Evolutionary conservation across 495 filamentous ascomycete species (phyloP).

Genomic region (Cryomyces minteri): DNA sequence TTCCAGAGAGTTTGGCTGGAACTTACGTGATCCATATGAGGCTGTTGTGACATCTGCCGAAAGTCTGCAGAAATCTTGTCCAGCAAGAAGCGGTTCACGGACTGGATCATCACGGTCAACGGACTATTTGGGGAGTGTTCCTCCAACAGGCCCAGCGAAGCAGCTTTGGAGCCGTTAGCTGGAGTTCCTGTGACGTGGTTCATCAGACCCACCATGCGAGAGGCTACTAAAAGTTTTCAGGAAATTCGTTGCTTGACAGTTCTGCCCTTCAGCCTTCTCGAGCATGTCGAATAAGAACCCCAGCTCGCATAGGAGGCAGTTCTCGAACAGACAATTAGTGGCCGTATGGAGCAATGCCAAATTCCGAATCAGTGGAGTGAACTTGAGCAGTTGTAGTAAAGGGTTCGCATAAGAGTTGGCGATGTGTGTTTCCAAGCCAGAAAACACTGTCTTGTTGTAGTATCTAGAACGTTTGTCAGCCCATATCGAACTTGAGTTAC

Average conservation of each 20-base stretch:
- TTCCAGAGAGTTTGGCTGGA: not conserved
- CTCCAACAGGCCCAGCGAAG: constrained; percentile 57
- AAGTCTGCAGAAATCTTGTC: constrained; percentile 54
- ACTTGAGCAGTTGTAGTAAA: constrained; percentile 78
- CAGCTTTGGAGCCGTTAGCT: constrained; percentile 24
- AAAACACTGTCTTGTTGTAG: constrained; percentile 81
- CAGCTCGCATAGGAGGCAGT: constrained; percentile 82
- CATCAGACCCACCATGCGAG: constrained; percentile 33
- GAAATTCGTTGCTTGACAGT: constrained; percentile 95
- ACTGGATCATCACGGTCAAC: constrained; percentile 56
- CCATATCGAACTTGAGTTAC: too few species aligned
- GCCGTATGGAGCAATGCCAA: constrained; percentile 80
- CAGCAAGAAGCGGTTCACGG: constrained; percentile 58
- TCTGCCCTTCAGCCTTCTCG: constrained; percentile 79
- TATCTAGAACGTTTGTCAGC: constrained; percentile 30
- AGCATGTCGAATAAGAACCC: constrained; percentile 97
- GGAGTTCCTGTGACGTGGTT: not conserved
- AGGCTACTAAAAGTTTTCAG: constrained; percentile 70
- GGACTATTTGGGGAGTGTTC: constrained; percentile 54
- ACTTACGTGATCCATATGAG: constrained; percentile 35
- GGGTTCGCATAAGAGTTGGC: constrained; percentile 91
- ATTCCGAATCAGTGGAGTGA: constrained; percentile 76
- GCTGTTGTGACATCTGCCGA: constrained; percentile 36
- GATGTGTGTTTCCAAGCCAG: constrained; percentile 89
- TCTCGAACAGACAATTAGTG: constrained; percentile 60